A percentile compares a stretch with the other conserved stretches of the same genome.
Evolutionary conservation across 169 alveolate species (phyloP).

Genomic region (Eimeria falciformis): DNA sequence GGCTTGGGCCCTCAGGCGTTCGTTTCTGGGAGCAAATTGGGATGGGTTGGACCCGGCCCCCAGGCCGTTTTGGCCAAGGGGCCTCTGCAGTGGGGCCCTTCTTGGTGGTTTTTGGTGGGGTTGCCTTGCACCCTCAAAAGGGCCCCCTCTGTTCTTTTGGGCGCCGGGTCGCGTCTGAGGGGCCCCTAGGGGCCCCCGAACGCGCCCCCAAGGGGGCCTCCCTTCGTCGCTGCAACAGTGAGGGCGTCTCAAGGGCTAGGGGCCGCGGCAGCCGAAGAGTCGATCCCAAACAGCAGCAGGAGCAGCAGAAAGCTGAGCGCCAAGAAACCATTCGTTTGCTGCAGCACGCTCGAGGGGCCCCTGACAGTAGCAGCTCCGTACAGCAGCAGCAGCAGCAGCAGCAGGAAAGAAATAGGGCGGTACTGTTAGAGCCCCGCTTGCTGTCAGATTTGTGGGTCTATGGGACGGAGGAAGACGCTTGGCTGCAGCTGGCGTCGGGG

Average conservation of each 20-base stretch:
- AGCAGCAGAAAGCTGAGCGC: not conserved
- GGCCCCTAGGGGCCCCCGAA: conserved; percentile 17
- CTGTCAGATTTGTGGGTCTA: conserved; percentile 10
- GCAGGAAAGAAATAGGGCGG: not conserved
- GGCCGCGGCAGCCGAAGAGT: not conserved
- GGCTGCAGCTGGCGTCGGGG: conserved; percentile 14
- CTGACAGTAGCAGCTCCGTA: not conserved
- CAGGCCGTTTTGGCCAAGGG: not conserved
- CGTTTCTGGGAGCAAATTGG: not conserved
- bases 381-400: conserved; percentile 37
- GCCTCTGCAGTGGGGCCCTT: conserved; percentile 1
- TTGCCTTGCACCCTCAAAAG: not conserved
- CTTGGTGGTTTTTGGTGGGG: conserved; percentile 38
- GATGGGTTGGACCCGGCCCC: not conserved
- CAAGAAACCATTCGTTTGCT: not conserved
- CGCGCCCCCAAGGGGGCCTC: not conserved
- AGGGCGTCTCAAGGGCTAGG: not conserved
- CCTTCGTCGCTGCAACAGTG: not conserved
- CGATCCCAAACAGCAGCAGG: not conserved
- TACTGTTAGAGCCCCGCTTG: not conserved
- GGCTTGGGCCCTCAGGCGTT: conserved; percentile 6
- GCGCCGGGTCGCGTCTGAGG: not conserved
- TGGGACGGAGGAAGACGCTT: conserved; percentile 1
- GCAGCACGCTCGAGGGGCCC: not conserved
- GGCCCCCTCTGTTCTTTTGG: not conserved